These are phyloP conservation scores for Xylariomycetidae sp. DNA, from an alignment of 2,329 filamentous ascomycete genomes.

Conservation along the genomic window DNA sequence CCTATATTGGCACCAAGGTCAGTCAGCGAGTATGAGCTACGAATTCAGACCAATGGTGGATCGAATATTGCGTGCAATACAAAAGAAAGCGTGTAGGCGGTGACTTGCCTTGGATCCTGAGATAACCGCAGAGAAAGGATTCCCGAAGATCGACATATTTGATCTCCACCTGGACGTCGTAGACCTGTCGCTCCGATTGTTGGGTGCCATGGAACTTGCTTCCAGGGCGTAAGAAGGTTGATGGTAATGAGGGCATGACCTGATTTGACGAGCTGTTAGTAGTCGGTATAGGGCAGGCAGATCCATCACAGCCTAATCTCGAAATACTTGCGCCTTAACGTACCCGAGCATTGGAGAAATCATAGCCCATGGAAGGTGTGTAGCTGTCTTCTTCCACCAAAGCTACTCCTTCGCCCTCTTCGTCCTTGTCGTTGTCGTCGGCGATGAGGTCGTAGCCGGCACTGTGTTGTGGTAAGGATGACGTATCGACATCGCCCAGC, in stretches of 20 bases:
- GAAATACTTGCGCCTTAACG: no score
- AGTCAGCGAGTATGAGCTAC: no score
- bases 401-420: background rate
- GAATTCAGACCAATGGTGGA: no score
- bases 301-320: slow-evolving; percentile 1
- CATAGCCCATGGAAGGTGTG: slow-evolving; percentile 41
- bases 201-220: slow-evolving; percentile 88
- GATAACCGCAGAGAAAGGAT: slow-evolving; percentile 89
- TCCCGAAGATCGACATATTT: slow-evolving; percentile 94
- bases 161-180: slow-evolving; percentile 94
- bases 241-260: slow-evolving; percentile 73
- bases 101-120: slow-evolving; percentile 80
- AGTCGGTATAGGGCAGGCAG: background rate
- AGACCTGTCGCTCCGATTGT: slow-evolving; percentile 85
- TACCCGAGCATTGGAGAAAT: slow-evolving; percentile 51
- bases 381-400: slow-evolving; percentile 13
- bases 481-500: slow-evolving; percentile 1
- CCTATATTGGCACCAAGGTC: slow-evolving; percentile 47
- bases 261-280: no score
- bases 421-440: slow-evolving; percentile 14
- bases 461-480: slow-evolving; percentile 4
- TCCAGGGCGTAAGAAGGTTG: slow-evolving; percentile 78
- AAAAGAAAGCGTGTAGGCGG: slow-evolving; percentile 1
- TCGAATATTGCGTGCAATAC: no score
- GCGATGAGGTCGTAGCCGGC: slow-evolving; percentile 12